These are phyloP conservation scores for Saitozyma podzolica DNA, from an alignment of 768 basidiomycete species.

Conservation along the genomic window DNA sequence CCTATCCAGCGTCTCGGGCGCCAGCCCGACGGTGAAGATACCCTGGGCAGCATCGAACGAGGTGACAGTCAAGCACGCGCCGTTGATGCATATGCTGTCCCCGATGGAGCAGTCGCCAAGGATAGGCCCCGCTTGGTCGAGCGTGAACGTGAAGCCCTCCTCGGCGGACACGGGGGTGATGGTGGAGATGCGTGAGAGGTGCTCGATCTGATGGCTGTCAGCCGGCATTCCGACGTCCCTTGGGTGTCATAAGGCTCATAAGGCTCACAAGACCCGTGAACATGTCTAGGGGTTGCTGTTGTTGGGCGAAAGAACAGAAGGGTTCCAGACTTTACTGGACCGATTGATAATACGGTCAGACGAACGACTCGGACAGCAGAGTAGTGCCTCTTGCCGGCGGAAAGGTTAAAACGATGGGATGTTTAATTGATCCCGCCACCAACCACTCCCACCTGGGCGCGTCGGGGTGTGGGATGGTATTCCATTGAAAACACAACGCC, in stretches of 20 bases:
- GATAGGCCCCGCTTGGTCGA: constrained; percentile 69
- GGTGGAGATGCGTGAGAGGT: constrained; percentile 70
- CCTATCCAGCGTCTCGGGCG: constrained; percentile 87
- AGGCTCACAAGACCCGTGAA: constrained; percentile 27
- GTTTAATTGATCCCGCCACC: no score
- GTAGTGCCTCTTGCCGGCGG: no score
- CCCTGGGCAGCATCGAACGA: constrained; percentile 62
- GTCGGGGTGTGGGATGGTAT: no score
- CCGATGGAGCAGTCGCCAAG: constrained; percentile 87
- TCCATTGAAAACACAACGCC: no score
- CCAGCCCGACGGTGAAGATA: constrained; percentile 91
- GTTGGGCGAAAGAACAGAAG: neutral
- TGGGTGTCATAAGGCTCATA: no score
- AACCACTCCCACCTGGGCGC: no score
- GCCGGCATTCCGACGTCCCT: no score
- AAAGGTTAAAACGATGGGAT: no score
- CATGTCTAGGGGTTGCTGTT: constrained; percentile 5
- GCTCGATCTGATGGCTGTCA: constrained; percentile 69
- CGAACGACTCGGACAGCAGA: no score
- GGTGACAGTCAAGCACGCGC: constrained; percentile 86
- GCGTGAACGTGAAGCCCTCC: constrained; percentile 74
- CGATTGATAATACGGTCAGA: neutral
- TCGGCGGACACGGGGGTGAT: constrained; percentile 57
- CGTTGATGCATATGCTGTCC: constrained; percentile 68
- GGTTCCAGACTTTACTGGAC: neutral